phyloP scores from a whole-genome alignment of 192 early-diverging fungal species.

The Coemansia sp. region DNA sequence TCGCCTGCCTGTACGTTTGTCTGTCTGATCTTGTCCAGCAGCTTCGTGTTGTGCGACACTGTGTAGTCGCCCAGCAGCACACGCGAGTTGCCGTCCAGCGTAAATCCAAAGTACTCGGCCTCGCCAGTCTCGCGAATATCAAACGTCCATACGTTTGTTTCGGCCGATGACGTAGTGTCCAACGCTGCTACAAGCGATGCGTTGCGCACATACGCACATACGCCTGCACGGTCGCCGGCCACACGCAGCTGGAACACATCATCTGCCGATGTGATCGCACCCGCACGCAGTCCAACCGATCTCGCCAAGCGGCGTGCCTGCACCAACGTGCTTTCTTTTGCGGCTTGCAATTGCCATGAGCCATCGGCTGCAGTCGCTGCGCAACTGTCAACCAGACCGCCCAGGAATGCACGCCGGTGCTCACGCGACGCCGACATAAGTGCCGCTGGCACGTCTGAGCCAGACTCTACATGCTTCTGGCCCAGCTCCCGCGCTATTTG shows the following conservation, averaged over 20 bases:
- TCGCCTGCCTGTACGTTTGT: constrained; percentile 99
- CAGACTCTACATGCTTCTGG: not conserved
- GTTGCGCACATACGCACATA: not conserved
- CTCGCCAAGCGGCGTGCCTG: constrained; percentile 32
- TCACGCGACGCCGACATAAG: constrained; percentile 30
- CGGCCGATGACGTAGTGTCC: not conserved
- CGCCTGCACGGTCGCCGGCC: not conserved
- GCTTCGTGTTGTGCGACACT: constrained; percentile 80
- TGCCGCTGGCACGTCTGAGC: constrained; percentile 24
- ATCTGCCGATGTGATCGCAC: constrained; percentile 11
- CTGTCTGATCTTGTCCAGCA: constrained; percentile 98
- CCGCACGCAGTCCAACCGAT: constrained; percentile 31
- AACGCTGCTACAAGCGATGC: constrained; percentile 3
- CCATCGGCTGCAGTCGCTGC: constrained; percentile 8
- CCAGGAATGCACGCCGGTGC: constrained; percentile 41
- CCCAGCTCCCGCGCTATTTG: constrained; percentile 36
- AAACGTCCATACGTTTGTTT: constrained; percentile 44
- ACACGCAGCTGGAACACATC: not conserved
- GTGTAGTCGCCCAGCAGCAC: constrained; percentile 56
- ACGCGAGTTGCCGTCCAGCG: constrained; percentile 58
- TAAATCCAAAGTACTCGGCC: constrained; percentile 58
- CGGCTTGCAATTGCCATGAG: constrained; percentile 15
- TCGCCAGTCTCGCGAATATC: constrained; percentile 30
- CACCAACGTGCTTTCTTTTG: constrained; percentile 9
- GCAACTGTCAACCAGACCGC: constrained; percentile 19